Percentiles rank a stretch among this genome's conserved stretches.
phyloP scores from a whole-genome alignment of 75 land plant species.

The Selaginella tamariscina region DNA sequence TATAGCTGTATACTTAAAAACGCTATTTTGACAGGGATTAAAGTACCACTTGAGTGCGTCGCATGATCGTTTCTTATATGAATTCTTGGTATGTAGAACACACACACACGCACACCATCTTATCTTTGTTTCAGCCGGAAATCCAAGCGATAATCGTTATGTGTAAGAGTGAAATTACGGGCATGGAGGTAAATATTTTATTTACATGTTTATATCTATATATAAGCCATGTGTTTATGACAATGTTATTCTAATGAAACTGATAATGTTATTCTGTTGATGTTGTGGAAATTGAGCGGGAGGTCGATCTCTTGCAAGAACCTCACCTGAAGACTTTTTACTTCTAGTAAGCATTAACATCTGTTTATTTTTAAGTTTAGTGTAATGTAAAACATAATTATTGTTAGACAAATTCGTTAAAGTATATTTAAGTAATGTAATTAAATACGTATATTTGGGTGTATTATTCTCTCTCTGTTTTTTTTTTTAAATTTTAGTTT shows the following conservation, averaged over 20 bases:
- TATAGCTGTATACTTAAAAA: too few relatives aligned
- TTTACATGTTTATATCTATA: not conserved
- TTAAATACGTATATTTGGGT: too few relatives aligned
- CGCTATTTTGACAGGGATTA: not conserved
- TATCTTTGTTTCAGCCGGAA: not conserved
- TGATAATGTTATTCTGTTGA: too few relatives aligned
- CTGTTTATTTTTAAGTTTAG: too few relatives aligned
- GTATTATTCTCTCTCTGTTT: too few relatives aligned
- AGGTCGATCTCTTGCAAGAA: not conserved
- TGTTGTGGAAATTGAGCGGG: not conserved
- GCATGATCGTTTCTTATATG: not conserved
- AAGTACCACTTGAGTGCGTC: not conserved
- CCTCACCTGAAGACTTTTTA: not conserved
- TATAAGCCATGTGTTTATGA: too few relatives aligned
- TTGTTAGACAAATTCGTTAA: too few relatives aligned
- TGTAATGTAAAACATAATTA: too few relatives aligned
- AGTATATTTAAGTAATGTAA: too few relatives aligned
- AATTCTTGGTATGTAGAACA: not conserved
- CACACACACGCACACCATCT: too few relatives aligned
- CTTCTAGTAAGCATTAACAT: not conserved
- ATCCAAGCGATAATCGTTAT: not conserved
- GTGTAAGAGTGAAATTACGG: not conserved
- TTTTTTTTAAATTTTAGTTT: too few relatives aligned
- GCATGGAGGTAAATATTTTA: not conserved
- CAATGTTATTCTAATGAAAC: too few relatives aligned